Evolutionary conservation across 192 early-diverging fungal species (phyloP), one percentile per base, ranked within the genome.

Genomic region (Coemansia sp.): DNA sequence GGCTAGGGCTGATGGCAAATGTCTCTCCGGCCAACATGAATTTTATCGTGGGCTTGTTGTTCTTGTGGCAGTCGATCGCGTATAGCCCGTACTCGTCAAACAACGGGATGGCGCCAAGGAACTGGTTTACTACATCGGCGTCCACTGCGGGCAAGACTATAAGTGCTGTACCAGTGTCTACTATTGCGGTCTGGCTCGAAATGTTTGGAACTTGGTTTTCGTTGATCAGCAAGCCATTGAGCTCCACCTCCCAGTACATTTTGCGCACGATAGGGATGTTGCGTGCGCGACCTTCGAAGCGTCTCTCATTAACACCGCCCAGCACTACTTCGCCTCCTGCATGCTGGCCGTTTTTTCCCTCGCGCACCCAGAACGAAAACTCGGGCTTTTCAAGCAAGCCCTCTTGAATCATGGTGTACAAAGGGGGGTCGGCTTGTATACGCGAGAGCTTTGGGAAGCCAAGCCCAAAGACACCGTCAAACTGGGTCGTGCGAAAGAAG

Each of bases 381-480:
- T 75, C 60, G 16, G 76, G 71, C 66, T 75, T 70, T 12, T 74
- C 72, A 2, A 83, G 39, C 11, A 74, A 52, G 16, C 72, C 72
- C 43, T 76, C 59, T 26, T 73, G 69, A 9, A 62, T 59, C 74
- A 77, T 78, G 23, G 68, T 61, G 43, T 72, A 76, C 10, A 77
- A 33, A n/a, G 70, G 72, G 5, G 78, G 74, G 58, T 69, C 74
- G 62, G 82, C 61, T 26, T 79, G 82, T 14, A 77, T 71, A 9
- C 79, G 75, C 3, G 83, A 69, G 25, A 83, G 76, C 9, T 72
- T 67, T 5, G 83, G 76, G 59, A 85, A 86, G 4, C 84, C 85
- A 12, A 88, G 65, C 25, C 86, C 86, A 59, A 88, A 73, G 10
- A 88, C 85, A 7, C 86, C 86, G 61, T 88, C 86, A 38, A 88